Base-by-base conservation (phyloP, 495 filamentous ascomycete species). In the Astrocystis sublimbata region DNA sequence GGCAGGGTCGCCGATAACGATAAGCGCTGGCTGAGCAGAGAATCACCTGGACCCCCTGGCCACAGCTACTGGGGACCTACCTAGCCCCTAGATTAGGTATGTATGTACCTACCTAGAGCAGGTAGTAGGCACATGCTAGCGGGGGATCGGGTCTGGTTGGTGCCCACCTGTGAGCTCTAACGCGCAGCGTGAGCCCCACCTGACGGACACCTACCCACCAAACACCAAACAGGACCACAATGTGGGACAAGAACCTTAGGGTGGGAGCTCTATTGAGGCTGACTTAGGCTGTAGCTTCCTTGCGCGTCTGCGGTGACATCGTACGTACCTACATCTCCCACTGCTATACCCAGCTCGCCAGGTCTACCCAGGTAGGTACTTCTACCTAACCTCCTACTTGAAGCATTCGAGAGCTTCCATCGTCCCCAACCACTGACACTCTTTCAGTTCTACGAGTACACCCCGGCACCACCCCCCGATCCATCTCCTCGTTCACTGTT, bases 281-380 rank as follows among this genome's bases (percentile, higher is more conserved):
- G 57, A 33, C 36, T 50, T 68, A 74, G 72, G 72, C 72, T 74
- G 72, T 72, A 74, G 72, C 72, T 72, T 53, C 68, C 65, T 71
- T 74, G 72, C 72, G 72, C 63, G 72, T 74, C 68, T 67, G 58
- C 33, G 46, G 46, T 45, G 30, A 46, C 60, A 56, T 62, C 42
- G 15, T 55, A 46, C 54, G 53, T 49, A 49, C 30, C n/a, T n/a
- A n/a, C n/a, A n/a, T n/a, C n/a, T n/a, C n/a, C n/a, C n/a, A n/a
- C n/a, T n/a, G n/a, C n/a, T n/a, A n/a, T n/a, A n/a, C n/a, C n/a
- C n/a, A n/a, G n/a, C n/a, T n/a, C n/a, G n/a, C n/a, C n/a, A n/a
- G n/a, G n/a, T n/a, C n/a, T n/a, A n/a, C n/a, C n/a, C n/a, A n/a
- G n/a, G n/a, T n/a, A n/a, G n/a, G n/a, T n/a, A n/a, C n/a, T n/a